Conservation (phyloP, 305 asterid genomes). For the Fraxinus latifolia region DNA sequence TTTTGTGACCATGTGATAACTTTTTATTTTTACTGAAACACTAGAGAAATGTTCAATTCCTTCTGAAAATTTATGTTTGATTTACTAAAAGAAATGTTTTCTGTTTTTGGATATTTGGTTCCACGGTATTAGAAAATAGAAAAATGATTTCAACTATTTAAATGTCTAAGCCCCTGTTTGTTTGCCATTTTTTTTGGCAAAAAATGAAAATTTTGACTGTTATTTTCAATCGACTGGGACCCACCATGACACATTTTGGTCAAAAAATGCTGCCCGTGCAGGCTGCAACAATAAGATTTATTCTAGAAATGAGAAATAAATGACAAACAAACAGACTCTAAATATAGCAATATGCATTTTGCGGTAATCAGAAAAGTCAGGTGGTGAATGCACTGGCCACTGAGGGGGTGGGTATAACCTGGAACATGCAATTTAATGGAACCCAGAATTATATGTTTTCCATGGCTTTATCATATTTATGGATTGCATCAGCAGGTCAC, state of each 20-base stretch:
- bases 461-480: neutral
- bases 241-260: too few species aligned
- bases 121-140: neutral
- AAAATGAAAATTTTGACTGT: too few species aligned
- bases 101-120: neutral
- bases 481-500: neutral
- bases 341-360: neutral
- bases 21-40: neutral
- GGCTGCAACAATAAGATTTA: too few species aligned
- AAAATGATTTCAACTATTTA: neutral
- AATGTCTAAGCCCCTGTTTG: neutral
- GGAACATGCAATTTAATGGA: neutral
- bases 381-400: neutral
- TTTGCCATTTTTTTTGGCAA: too few species aligned
- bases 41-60: neutral
- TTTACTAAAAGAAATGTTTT: neutral
- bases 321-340: neutral
- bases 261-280: too few species aligned
- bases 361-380: neutral
- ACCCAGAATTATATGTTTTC: neutral
- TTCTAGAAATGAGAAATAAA: too few species aligned
- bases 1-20: neutral
- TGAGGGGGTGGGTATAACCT: neutral
- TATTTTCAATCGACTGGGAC: too few species aligned
- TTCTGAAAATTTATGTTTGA: neutral